These are phyloP conservation scores for Ceratopteris richardii DNA, from an alignment of 75 land plant genomes.

Conservation along the genomic window DNA sequence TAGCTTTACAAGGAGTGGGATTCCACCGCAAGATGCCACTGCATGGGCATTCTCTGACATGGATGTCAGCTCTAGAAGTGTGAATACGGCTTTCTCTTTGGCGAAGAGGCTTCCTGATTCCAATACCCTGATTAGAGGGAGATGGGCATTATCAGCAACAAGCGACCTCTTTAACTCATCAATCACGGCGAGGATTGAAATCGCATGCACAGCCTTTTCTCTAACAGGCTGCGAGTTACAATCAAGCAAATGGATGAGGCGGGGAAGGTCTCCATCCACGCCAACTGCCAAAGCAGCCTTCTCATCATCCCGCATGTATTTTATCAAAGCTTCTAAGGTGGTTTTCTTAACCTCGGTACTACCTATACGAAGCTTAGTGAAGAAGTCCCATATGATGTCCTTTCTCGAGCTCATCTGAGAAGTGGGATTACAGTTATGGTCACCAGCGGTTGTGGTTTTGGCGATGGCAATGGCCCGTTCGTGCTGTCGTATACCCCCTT, in stretches of 20 bases:
- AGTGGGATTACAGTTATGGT: no score
- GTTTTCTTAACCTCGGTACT: conserved; percentile 33
- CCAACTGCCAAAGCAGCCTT: conserved; percentile 36
- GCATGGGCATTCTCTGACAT: conserved; percentile 61
- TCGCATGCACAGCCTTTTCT: conserved; percentile 38
- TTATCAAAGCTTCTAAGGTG: conserved; percentile 37
- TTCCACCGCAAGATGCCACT: conserved; percentile 63
- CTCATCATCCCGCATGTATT: conserved; percentile 42
- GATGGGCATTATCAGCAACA: conserved; percentile 42
- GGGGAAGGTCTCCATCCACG: conserved; percentile 17
- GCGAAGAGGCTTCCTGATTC: conserved; percentile 43
- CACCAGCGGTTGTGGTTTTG: no score
- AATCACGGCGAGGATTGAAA: conserved; percentile 32
- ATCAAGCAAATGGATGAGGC: conserved; percentile 45
- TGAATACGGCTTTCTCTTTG: conserved; percentile 37
- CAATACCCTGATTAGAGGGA: conserved; percentile 47
- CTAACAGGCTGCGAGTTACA: conserved; percentile 28
- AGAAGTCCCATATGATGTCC: conserved; percentile 33
- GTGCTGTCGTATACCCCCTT: conserved; percentile 12
- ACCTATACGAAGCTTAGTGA: conserved; percentile 61
- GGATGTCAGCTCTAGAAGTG: conserved; percentile 44
- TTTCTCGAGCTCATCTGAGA: not conserved
- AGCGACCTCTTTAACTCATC: conserved; percentile 37
- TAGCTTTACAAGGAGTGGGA: conserved; percentile 39
- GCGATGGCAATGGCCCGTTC: not conserved